Evolutionary conservation across 2,329 filamentous ascomycete genomes (phyloP).

Genomic region (Aspergillus quadricinctus): DNA sequence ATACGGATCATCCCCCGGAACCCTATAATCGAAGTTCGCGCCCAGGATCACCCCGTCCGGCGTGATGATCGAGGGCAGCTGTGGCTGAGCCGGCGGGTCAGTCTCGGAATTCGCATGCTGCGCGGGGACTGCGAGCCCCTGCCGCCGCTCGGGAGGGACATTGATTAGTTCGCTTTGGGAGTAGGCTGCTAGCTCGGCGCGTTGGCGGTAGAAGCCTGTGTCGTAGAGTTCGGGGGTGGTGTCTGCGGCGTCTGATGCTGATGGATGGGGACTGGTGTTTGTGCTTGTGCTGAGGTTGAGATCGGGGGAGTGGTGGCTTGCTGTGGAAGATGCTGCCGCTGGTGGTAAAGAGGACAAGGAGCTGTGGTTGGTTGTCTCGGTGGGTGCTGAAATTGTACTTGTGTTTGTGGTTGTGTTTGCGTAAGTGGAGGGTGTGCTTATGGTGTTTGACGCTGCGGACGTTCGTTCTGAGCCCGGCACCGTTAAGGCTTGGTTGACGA

Average conservation of each 20-base stretch:
- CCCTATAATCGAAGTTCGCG: constrained; percentile 20
- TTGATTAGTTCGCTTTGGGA: constrained; percentile 29
- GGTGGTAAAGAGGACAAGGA: not conserved
- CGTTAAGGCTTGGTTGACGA: not conserved
- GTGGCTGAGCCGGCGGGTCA: not conserved
- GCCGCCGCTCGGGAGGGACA: constrained; percentile 12
- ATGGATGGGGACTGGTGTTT: not conserved
- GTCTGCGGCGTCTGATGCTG: not conserved
- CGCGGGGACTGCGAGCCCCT: not conserved
- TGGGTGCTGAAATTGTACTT: not conserved
- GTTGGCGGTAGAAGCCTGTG: constrained; percentile 23
- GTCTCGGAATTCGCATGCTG: not conserved
- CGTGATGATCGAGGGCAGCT: not conserved
- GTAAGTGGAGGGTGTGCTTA: not conserved
- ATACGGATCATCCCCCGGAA: not conserved
- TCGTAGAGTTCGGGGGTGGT: constrained; percentile 24
- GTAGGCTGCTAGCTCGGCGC: constrained; percentile 22
- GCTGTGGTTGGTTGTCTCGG: not conserved
- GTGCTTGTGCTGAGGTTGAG: not conserved
- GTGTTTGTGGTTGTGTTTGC: not conserved
- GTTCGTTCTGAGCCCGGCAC: not conserved
- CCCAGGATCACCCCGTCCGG: constrained; percentile 22
- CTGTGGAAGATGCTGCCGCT: not conserved
- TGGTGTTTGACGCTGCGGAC: not conserved
- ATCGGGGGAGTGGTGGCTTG: not conserved